Conservation (phyloP, 164 flowering plant genomes). For the Aristolochia fimbriata region DNA sequence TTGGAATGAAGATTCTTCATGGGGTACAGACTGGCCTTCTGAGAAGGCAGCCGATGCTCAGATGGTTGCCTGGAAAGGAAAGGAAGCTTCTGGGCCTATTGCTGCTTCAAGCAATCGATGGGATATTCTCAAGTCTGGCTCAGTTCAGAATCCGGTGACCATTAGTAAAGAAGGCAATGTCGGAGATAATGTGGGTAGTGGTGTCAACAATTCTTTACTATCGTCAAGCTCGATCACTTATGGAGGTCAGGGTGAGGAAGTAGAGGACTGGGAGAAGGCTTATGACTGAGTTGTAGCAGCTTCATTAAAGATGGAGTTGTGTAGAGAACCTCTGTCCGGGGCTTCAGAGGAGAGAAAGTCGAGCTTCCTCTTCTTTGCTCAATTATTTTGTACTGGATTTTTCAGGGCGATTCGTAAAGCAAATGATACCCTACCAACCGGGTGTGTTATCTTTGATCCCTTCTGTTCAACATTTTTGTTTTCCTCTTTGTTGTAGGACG, state of each 20-base stretch:
- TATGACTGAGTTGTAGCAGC: constrained; percentile 24
- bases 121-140: constrained; percentile 43
- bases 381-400: too few species aligned
- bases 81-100: constrained; percentile 29
- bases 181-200: constrained; percentile 8
- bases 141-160: constrained; percentile 15
- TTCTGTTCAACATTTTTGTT: too few species aligned
- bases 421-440: too few species aligned
- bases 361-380: too few species aligned
- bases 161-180: constrained; percentile 6
- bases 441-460: too few species aligned
- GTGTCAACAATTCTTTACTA: constrained; percentile 4
- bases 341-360: neutral
- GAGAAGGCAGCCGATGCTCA: constrained; percentile 21
- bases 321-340: neutral
- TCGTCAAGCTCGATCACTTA: constrained; percentile 13
- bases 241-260: constrained; percentile 35
- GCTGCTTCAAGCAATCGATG: constrained; percentile 47
- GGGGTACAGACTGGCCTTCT: constrained; percentile 48
- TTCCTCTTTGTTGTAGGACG: too few species aligned
- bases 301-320: too few species aligned
- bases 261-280: constrained; percentile 90
- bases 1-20: constrained; percentile 41
- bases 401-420: too few species aligned
- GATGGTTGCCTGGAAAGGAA: constrained; percentile 36